phyloP scores from a whole-genome alignment of 2,329 filamentous ascomycete species.

The Ceratocystis albifundus region DNA sequence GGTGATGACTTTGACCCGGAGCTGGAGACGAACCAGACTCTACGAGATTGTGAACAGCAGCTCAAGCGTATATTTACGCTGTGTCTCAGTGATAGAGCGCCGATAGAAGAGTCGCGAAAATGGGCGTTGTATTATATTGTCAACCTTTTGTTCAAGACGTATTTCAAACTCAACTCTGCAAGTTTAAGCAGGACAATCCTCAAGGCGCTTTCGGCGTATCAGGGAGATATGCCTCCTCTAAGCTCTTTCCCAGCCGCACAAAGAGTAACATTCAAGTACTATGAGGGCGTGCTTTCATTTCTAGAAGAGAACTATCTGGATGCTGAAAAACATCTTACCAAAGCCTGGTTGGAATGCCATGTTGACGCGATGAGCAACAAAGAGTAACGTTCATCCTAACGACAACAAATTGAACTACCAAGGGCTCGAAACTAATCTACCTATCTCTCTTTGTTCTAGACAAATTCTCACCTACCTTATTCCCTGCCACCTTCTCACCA shows the following conservation, averaged over 20 bases:
- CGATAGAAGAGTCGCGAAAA: constrained; percentile 81
- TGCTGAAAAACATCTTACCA: constrained; percentile 68
- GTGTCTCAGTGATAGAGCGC: constrained; percentile 76
- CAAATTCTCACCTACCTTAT: constrained; percentile 89
- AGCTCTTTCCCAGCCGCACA: constrained; percentile 77
- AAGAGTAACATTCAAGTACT: constrained; percentile 92
- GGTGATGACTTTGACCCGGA: constrained; percentile 69
- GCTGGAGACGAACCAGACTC: constrained; percentile 64
- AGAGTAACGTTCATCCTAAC: constrained; percentile 45
- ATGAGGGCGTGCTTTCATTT: constrained; percentile 85
- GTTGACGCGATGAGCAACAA: constrained; percentile 58
- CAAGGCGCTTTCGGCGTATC: constrained; percentile 65
- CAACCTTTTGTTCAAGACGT: constrained; percentile 94
- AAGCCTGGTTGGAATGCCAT: constrained; percentile 75
- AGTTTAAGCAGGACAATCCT: constrained; percentile 84
- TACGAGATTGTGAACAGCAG: constrained; percentile 82
- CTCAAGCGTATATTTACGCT: constrained; percentile 87
- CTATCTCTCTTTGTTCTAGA: constrained; percentile 5
- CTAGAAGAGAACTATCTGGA: constrained; percentile 84
- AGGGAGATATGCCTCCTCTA: constrained; percentile 68
- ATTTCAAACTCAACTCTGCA: constrained; percentile 88
- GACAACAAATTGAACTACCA: constrained; percentile 22
- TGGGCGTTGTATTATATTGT: constrained; percentile 96
- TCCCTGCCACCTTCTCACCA: constrained; percentile 81
- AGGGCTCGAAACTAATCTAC: constrained; percentile 21